phyloP scores from a whole-genome alignment of 208 protist species.

The Sergeia podlipaevii region DNA sequence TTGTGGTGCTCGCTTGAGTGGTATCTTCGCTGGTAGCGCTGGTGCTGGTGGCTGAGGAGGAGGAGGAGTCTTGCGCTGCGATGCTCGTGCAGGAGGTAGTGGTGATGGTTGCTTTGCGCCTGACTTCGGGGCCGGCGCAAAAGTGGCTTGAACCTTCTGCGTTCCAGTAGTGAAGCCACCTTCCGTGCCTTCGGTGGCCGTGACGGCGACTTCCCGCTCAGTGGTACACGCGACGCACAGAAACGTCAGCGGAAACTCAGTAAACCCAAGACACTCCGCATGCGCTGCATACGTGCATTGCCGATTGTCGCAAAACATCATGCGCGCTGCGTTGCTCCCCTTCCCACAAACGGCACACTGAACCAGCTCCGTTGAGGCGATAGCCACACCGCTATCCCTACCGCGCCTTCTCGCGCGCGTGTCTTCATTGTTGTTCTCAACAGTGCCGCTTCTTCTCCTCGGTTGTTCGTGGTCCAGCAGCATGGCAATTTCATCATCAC shows the following conservation, averaged over 20 bases:
- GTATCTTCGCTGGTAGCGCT: background rate
- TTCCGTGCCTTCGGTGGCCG: no score
- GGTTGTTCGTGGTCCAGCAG: background rate
- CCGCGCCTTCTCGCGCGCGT: no score
- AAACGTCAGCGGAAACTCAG: conserved; percentile 64
- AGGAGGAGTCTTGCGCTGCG: background rate
- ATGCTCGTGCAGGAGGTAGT: background rate
- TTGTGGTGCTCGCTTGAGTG: background rate
- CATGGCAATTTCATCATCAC: conserved; percentile 2
- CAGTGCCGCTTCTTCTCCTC: background rate
- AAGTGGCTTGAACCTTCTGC: no score
- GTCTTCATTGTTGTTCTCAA: no score
- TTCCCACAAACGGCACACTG: conserved; percentile 63
- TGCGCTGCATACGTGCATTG: conserved; percentile 73
- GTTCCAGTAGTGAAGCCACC: background rate
- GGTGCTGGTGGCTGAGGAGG: background rate
- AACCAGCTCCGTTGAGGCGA: conserved; percentile 3
- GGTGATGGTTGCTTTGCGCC: background rate
- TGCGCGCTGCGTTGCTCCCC: conserved; percentile 50
- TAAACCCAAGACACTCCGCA: conserved; percentile 62
- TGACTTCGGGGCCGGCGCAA: background rate
- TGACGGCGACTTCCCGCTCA: conserved; percentile 16
- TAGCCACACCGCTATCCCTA: background rate
- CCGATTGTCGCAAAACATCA: conserved; percentile 84
- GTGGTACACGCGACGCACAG: conserved; percentile 47